phyloP scores from a whole-genome alignment of 805 yeast genomes.

The Teunomyces atbi region DNA sequence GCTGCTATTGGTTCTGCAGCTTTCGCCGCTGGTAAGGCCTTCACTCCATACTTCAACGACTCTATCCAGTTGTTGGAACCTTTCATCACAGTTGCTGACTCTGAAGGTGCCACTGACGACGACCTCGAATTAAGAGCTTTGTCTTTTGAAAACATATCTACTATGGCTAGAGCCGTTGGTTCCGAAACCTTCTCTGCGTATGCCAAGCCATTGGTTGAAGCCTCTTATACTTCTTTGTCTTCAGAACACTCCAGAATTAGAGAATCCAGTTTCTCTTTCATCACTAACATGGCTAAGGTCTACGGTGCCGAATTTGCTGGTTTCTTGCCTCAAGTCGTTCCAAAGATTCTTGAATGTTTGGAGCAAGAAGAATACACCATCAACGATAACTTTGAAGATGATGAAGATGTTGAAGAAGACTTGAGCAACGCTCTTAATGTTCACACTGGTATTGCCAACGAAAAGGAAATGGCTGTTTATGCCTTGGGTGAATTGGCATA shows the following conservation, averaged over 20 bases:
- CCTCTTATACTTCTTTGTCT: conserved; percentile 76
- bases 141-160: conserved; percentile 89
- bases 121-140: conserved; percentile 88
- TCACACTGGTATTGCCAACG: conserved; percentile 92
- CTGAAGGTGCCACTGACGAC: conserved; percentile 80
- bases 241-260: conserved; percentile 82
- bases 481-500: conserved; percentile 84
- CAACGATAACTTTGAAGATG: conserved; percentile 55
- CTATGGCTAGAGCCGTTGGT: conserved; percentile 96
- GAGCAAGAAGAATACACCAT: conserved; percentile 83
- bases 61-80: conserved; percentile 82
- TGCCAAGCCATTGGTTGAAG: conserved; percentile 85
- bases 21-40: conserved; percentile 86
- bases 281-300: conserved; percentile 91
- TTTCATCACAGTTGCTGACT: conserved; percentile 64
- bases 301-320: conserved; percentile 89
- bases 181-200: conserved; percentile 80
- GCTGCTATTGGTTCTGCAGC: conserved; percentile 98
- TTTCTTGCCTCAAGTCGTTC: conserved; percentile 78
- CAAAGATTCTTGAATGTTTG: conserved; percentile 78
- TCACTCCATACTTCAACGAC: conserved; percentile 79
- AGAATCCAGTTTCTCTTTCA: conserved; percentile 92
- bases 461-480: conserved; percentile 92
- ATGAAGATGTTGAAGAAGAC: conserved; percentile 55
- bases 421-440: conserved; percentile 74